Percentiles rank a stretch among this genome's conserved stretches.
Evolutionary conservation across 768 basidiomycete species (phyloP).

Genomic region (Paxillus rubicundulus): DNA sequence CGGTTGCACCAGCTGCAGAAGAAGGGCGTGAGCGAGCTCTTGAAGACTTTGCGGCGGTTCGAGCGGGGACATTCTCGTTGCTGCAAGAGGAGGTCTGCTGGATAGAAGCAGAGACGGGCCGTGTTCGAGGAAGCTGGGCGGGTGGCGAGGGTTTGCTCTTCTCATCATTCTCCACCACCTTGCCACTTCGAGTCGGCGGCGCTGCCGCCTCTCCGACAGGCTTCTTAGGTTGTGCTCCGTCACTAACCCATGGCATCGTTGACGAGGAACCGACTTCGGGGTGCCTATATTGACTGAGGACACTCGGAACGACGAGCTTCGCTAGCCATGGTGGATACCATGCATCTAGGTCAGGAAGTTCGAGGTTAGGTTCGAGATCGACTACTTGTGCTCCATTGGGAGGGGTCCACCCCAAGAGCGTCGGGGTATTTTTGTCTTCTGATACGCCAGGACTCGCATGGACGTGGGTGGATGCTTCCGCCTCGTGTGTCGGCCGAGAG

Average conservation of each 20-base stretch:
- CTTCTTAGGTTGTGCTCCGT: background rate
- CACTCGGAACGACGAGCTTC: background rate
- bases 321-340: conserved; percentile 9
- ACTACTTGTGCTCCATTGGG: conserved; percentile 23
- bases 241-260: background rate
- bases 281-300: background rate
- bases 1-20: background rate
- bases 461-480: background rate
- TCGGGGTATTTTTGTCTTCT: background rate
- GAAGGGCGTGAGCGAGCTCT: conserved; percentile 2
- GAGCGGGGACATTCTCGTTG: background rate
- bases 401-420: conserved; percentile 26
- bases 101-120: conserved; percentile 2
- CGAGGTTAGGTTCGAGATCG: conserved; percentile 22
- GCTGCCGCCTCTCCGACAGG: background rate
- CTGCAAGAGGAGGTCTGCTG: background rate
- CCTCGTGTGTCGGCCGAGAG: background rate
- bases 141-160: background rate
- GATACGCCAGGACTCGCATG: background rate
- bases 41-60: background rate
- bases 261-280: background rate
- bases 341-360: conserved; percentile 4
- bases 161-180: background rate
- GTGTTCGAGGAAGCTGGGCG: conserved; percentile 1
- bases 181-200: background rate